Conservation (phyloP, 2,329 filamentous ascomycete species). For the Macrophomina tecta region DNA sequence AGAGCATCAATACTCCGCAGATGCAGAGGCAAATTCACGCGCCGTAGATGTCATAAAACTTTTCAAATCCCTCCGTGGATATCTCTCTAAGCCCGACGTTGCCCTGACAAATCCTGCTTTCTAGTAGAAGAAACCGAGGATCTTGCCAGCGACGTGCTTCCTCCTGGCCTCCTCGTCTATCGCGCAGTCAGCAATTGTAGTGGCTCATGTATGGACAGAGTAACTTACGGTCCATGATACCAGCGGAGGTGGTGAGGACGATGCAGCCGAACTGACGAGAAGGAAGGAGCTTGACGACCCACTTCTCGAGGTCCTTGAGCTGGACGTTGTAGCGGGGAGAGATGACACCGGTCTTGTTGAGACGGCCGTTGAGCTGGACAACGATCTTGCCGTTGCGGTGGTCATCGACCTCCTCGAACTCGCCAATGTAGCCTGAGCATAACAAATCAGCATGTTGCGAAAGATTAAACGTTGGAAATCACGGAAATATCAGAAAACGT, state of each 20-base stretch:
- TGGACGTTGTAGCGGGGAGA: conserved; percentile 99
- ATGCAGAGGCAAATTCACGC: not conserved
- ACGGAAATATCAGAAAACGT: conserved; percentile 82
- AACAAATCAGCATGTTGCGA: conserved; percentile 79
- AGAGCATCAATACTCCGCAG: not conserved
- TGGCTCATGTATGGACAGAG: not conserved
- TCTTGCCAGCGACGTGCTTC: conserved; percentile 99
- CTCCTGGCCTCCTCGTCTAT: conserved; percentile 94
- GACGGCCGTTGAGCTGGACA: conserved; percentile 97
- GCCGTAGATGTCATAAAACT: conserved; percentile 19
- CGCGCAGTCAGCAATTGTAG: not conserved
- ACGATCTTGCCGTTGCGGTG: conserved; percentile 99
- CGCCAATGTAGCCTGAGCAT: conserved; percentile 88
- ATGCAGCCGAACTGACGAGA: conserved; percentile 99
- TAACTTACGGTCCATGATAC: conserved; percentile 82
- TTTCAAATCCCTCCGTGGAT: conserved; percentile 12
- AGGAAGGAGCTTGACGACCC: conserved; percentile 98
- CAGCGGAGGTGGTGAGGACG: conserved; percentile 97
- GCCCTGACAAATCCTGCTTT: conserved; percentile 30
- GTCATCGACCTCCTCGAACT: conserved; percentile 99
- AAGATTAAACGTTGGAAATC: conserved; percentile 92
- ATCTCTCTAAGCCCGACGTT: not conserved
- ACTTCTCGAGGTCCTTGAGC: conserved; percentile 98
- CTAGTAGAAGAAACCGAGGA: conserved; percentile 99
- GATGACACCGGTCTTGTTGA: conserved; percentile 99